These are phyloP conservation scores for Botrytis fragariae DNA, from an alignment of 2,329 filamentous ascomycete species.

Conservation along the genomic window DNA sequence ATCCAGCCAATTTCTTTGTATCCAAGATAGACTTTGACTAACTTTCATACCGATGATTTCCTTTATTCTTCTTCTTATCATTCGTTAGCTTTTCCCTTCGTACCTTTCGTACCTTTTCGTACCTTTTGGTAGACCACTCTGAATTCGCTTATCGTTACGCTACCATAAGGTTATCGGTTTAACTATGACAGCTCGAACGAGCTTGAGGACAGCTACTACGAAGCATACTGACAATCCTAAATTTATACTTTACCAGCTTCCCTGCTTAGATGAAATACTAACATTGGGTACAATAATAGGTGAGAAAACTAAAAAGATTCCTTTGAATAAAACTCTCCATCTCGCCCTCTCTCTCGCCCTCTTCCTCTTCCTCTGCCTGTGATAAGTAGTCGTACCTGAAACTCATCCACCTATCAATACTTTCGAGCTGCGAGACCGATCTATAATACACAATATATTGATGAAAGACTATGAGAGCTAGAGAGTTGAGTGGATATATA, in stretches of 20 bases:
- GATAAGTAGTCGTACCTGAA: neutral
- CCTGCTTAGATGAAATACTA: neutral
- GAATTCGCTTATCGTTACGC: constrained; percentile 14
- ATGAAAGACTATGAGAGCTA: neutral
- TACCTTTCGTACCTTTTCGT: neutral
- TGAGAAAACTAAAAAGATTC: neutral
- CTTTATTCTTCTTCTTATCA: neutral
- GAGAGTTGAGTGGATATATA: neutral
- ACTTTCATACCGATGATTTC: neutral
- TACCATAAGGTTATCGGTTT: neutral
- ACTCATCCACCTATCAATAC: neutral
- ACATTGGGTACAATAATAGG: neutral
- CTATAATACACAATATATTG: neutral
- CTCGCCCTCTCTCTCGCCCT: neutral
- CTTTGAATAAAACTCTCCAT: neutral
- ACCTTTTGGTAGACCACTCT: neutral
- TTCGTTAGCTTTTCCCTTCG: neutral
- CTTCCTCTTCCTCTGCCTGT: neutral
- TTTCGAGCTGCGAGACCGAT: neutral
- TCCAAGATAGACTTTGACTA: neutral
- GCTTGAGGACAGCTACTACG: neutral
- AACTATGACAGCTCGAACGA: neutral
- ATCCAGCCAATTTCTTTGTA: neutral
- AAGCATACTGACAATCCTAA: neutral
- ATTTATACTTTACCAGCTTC: neutral